Evolutionary conservation across 2,329 filamentous ascomycete genomes (phyloP), one percentile per base, ranked within the genome.

Genomic region (Atkinsonella hypoxylon): DNA sequence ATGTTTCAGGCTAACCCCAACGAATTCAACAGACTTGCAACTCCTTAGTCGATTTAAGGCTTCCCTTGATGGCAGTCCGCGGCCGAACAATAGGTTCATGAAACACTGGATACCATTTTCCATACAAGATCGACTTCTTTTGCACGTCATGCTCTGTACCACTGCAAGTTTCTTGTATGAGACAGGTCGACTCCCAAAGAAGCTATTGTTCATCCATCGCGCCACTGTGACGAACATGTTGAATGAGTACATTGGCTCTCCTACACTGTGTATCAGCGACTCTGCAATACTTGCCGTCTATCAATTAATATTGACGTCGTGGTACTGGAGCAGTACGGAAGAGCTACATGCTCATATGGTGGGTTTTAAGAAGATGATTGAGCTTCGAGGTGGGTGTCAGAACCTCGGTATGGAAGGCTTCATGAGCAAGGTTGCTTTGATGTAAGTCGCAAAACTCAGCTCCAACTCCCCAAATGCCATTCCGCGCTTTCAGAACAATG

Each of bases 141-240:
- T 70, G 0, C 71, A 75, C 45, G 70, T 75, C 9, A 67, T 74
- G 36, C 66, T 77, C 4, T 77, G 74, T 56, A 73, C 73, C 7
- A 70, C 75, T 0, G 69, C 74, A 1, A 76, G 73, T 56, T 77
- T 77, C 56, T 64, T 77, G 31, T 67, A 70, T 38, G 75, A 78
- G 56, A 72, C 70, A 0, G 69, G 72, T 3, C 70, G 72, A 38
- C 59, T 76, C 2, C 68, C 72, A 41, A 70, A 70, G 54, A 63
- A 64, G 9, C 64, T 70, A 4, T 64, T 71, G 11, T 67, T 70
- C 56, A 60, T 66, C 9, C 67, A 73, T 54, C 74, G 73, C 50
- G 67, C 66, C 13, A 64, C 59, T 15, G 70, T 70, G 3, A 71
- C 72, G 51, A 61, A 61, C 39, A 67, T 73, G 60, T 64, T 78